Base-by-base conservation (phyloP, 2,329 filamentous ascomycete species). In the Triangularia setosa region DNA sequence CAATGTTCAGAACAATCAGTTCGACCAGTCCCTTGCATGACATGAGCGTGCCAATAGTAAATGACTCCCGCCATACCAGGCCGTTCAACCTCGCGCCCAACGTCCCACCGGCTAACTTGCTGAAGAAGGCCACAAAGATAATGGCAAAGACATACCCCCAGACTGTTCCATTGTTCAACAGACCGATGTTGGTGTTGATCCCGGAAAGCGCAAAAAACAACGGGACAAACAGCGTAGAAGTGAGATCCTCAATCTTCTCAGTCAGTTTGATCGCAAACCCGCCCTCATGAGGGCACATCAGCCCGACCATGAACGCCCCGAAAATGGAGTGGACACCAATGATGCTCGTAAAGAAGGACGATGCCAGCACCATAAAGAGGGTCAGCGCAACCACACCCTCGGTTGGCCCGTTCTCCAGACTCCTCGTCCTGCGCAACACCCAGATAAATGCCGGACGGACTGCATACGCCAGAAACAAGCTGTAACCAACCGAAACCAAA, bases 241-340 rank as follows among this genome's bases (percentile, higher is more conserved):
- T 89, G 12, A 97, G 79, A 82, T 98, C 94, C 75, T 98, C 94
- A 64, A 98, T 89, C 80, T 97, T 97, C 74, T 97, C 93, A 0
- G 92, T 95, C 53, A 97, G 80, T 69, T 93, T 93, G 76, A 97
- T 95, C 21, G 92, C 90, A 73, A 97, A 96, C 24, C 93, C 91
- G 57, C 91, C 90, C 64, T 96, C 91, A 72, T 95, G 93, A 0
- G 93, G 94, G 69, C 93, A 93, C 64, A 98, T 95, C 30, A 98
- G 76, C 1, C 94, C 94, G 48, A 94, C 86, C 64, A 97, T 82
- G 74, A 98, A 98, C 1, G 90, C 93, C 52, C 94, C 94, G 72
- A 98, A 98, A 73, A 98, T 97, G 62, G 94, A 87, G 74, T 98
- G 94, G 1, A 97, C 88, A 54, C 94, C 94, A 72, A 98, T 97